Conservation (phyloP, 306 rosid genomes). For the Argentina anserina region DNA sequence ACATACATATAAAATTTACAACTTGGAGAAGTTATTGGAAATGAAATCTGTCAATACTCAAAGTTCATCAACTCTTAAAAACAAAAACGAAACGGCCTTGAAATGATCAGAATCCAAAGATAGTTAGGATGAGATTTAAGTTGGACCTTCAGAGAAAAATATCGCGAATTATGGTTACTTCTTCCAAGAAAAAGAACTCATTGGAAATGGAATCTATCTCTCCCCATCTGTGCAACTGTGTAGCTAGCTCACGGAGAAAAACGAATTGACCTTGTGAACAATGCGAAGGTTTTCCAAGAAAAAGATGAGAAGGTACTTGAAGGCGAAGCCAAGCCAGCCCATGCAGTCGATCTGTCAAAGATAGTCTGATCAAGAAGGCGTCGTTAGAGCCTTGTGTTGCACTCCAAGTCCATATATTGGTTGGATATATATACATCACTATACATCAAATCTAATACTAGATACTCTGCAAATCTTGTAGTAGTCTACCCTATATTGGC, state of each 20-base stretch:
- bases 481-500: not conserved
- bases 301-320: not conserved
- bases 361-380: conserved; percentile 12
- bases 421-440: not conserved
- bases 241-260: not conserved
- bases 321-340: not conserved
- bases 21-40: not conserved
- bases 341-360: not conserved
- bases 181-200: not conserved
- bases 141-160: not conserved
- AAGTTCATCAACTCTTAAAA: not conserved
- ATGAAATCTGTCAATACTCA: not conserved
- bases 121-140: not conserved
- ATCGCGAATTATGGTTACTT: not conserved
- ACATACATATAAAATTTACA: too few species aligned
- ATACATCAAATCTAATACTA: not conserved
- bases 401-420: not conserved
- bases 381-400: conserved; percentile 11
- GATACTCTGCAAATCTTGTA: conserved; percentile 17
- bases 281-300: not conserved
- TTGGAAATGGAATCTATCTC: not conserved
- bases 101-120: conserved; percentile 12
- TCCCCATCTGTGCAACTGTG: not conserved
- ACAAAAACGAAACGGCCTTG: not conserved
- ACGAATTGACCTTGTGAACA: not conserved